These are phyloP conservation scores for Pyrus betulifolia DNA, from an alignment of 306 rosid species.

Conservation along the genomic window DNA sequence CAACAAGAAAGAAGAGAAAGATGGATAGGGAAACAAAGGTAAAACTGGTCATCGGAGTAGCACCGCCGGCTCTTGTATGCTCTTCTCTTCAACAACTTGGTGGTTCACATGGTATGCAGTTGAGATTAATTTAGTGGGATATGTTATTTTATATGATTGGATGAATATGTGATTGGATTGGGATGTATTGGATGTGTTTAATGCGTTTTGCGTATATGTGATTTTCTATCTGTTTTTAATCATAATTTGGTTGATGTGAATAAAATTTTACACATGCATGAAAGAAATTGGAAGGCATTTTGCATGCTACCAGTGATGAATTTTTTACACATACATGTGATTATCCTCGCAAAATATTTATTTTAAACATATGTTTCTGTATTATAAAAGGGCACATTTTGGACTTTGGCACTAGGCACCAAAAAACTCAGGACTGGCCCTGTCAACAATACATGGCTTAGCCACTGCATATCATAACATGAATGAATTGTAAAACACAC, in stretches of 20 bases:
- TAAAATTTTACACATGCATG: too few species aligned
- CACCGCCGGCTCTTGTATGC: conserved; percentile 65
- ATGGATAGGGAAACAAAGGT: conserved; percentile 62
- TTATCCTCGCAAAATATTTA: too few species aligned
- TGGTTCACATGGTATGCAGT: conserved; percentile 57
- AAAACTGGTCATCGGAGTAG: conserved; percentile 86
- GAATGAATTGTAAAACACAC: too few species aligned
- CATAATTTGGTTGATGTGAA: background rate
- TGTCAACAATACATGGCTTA: too few species aligned
- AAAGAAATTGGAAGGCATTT: too few species aligned
- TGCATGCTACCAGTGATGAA: too few species aligned
- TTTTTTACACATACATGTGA: too few species aligned
- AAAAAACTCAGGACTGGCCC: too few species aligned
- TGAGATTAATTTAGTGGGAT: background rate
- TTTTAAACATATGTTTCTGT: too few species aligned
- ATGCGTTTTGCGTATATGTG: background rate
- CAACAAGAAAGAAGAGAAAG: conserved; percentile 52
- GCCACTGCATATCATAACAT: too few species aligned
- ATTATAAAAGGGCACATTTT: too few species aligned
- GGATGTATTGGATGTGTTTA: background rate
- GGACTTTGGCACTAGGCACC: too few species aligned
- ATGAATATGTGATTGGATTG: background rate
- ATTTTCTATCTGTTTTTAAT: background rate
- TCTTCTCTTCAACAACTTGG: conserved; percentile 74
- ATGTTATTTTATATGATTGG: background rate